Percentiles rank a stretch among this genome's conserved stretches.
Conservation (phyloP, 768 basidiomycete species). For the Tricholoma sp. region DNA sequence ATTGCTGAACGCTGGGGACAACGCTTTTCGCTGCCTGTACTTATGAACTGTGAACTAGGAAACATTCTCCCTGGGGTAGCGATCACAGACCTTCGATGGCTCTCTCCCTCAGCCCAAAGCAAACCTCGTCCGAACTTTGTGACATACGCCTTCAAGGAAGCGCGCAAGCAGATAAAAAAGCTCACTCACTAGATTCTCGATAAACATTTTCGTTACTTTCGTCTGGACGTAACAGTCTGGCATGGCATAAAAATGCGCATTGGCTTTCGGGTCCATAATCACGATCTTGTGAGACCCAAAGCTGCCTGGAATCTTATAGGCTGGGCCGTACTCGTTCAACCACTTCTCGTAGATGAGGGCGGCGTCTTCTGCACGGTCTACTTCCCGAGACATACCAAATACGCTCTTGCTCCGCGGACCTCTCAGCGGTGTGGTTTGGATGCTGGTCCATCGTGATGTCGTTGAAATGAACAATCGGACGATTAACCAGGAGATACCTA, state of each 20-base stretch:
- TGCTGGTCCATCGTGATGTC: background rate
- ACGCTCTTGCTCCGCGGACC: slow-evolving; percentile 8
- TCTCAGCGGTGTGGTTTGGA: background rate
- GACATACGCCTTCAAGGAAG: background rate
- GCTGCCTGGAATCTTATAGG: slow-evolving; percentile 13
- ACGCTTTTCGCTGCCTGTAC: slow-evolving; percentile 30
- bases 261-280: slow-evolving; percentile 21
- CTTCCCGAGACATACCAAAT: slow-evolving; percentile 5
- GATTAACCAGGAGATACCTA: background rate
- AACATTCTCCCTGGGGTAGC: background rate
- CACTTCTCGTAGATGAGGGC: slow-evolving; percentile 18
- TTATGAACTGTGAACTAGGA: background rate
- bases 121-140: slow-evolving; percentile 30
- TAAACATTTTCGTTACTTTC: slow-evolving; percentile 17
- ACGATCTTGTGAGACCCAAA: slow-evolving; percentile 17
- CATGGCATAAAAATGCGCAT: slow-evolving; percentile 17
- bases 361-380: slow-evolving; percentile 9
- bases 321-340: slow-evolving; percentile 20
- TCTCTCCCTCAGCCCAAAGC: slow-evolving; percentile 37
- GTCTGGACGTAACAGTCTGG: slow-evolving; percentile 19
- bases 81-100: slow-evolving; percentile 23
- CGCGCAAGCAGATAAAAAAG: background rate
- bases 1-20: slow-evolving; percentile 37
- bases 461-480: background rate
- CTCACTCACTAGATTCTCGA: slow-evolving; percentile 17